These are phyloP conservation scores for Chaetoceros muelleri DNA, from an alignment of 108 stramenopile genomes.

Conservation along the genomic window DNA sequence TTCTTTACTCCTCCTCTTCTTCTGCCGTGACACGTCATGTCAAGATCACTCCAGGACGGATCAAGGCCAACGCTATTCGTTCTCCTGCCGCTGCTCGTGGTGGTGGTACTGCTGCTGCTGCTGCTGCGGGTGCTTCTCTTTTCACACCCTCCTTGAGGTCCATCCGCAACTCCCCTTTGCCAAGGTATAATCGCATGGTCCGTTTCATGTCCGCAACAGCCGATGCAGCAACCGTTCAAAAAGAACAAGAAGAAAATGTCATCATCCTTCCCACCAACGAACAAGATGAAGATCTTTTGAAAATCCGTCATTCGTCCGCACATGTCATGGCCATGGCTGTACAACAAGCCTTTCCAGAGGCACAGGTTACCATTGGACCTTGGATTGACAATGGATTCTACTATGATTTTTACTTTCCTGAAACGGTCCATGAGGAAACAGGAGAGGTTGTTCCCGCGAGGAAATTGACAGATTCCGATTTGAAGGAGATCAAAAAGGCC, in stretches of 20 bases:
- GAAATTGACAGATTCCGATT: constrained; percentile 72
- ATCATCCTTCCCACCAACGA: constrained; percentile 92
- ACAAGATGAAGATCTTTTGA: constrained; percentile 68
- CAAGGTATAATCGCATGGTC: too few relatives aligned
- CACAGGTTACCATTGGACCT: constrained; percentile 95
- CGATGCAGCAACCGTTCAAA: not conserved
- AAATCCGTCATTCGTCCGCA: constrained; percentile 90
- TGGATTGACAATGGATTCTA: constrained; percentile 98
- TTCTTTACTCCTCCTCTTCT: too few relatives aligned
- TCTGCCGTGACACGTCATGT: too few relatives aligned
- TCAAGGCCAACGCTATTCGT: too few relatives aligned
- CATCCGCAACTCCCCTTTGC: not conserved
- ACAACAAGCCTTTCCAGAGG: constrained; percentile 82
- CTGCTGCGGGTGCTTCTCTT: too few relatives aligned
- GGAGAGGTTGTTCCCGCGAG: constrained; percentile 47
- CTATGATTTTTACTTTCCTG: constrained; percentile 91
- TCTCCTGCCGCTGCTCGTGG: too few relatives aligned
- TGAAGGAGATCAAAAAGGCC: constrained; percentile 88
- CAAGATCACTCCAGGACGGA: too few relatives aligned
- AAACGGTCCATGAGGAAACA: constrained; percentile 55
- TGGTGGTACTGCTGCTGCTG: too few relatives aligned
- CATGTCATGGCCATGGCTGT: constrained; percentile 99
- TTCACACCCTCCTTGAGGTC: too few relatives aligned
- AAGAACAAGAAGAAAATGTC: constrained; percentile 12
- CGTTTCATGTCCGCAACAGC: constrained; percentile 27